Percentiles rank a stretch among this genome's conserved stretches.
phyloP scores from a whole-genome alignment of 163 green algal species.

The Chloromonas sp. region DNA sequence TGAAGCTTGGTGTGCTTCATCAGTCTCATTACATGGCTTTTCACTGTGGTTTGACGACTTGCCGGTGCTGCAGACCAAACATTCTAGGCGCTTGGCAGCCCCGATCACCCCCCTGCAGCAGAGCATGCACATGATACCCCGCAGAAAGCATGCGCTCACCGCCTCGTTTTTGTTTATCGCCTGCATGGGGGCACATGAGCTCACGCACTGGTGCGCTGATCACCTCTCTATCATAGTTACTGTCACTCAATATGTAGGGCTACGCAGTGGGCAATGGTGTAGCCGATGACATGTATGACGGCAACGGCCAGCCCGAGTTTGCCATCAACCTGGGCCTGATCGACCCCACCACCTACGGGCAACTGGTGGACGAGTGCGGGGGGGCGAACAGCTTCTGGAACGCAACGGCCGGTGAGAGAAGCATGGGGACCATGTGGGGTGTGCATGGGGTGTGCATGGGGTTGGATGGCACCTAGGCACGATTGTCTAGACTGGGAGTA shows the following conservation, averaged over 20 bases:
- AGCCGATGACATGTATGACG: slow-evolving; percentile 57
- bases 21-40: too few relatives aligned
- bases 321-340: slow-evolving; percentile 40
- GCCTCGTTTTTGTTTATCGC: not conserved
- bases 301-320: slow-evolving; percentile 48
- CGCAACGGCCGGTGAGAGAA: slow-evolving; percentile 10
- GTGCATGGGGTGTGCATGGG: not conserved
- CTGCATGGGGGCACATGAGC: not conserved
- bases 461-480: not conserved
- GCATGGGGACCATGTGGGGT: not conserved
- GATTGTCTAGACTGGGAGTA: too few relatives aligned
- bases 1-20: too few relatives aligned
- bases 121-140: too few relatives aligned
- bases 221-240: not conserved
- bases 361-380: slow-evolving; percentile 24
- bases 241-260: slow-evolving; percentile 28
- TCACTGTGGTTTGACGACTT: too few relatives aligned
- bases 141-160: too few relatives aligned
- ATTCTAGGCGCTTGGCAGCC: too few relatives aligned
- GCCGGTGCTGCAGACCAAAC: too few relatives aligned
- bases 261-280: slow-evolving; percentile 73
- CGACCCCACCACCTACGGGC: slow-evolving; percentile 26
- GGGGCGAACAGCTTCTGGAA: slow-evolving; percentile 45
- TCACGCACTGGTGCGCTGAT: not conserved
- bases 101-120: too few relatives aligned